Conservation (phyloP, 345 rosid species). For the Hibiscus tridactylites region DNA sequence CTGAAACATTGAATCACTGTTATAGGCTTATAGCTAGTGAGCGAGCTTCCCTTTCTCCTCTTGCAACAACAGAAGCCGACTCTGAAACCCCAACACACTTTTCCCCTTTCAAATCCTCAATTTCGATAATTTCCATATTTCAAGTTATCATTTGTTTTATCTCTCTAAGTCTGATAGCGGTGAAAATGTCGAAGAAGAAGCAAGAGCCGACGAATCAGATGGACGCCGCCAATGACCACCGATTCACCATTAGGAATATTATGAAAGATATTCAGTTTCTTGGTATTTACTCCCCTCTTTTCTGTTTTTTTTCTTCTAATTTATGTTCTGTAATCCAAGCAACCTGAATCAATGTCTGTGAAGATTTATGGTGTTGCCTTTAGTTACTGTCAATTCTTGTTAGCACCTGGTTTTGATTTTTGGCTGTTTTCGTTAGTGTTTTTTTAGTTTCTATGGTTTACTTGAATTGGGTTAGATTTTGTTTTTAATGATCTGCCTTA, state of each 20-base stretch:
- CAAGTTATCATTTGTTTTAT: no score
- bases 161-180: neutral
- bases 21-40: no score
- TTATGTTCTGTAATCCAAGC: neutral
- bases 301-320: neutral
- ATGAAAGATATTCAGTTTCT: constrained; percentile 41
- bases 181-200: constrained; percentile 22
- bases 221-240: constrained; percentile 20
- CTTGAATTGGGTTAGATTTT: neutral
- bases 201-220: constrained; percentile 14
- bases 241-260: constrained; percentile 28
- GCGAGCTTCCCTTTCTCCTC: no score
- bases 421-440: neutral
- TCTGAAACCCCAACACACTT: no score
- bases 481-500: neutral
- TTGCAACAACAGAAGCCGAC: no score
- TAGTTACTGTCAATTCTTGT: neutral
- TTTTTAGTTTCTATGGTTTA: neutral
- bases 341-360: neutral
- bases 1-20: no score
- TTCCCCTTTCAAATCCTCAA: no score
- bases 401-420: neutral
- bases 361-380: neutral
- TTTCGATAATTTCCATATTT: no score
- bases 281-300: constrained; percentile 14